Conservation (phyloP, 2,329 filamentous ascomycete species). For the Cladosporium sp. region DNA sequence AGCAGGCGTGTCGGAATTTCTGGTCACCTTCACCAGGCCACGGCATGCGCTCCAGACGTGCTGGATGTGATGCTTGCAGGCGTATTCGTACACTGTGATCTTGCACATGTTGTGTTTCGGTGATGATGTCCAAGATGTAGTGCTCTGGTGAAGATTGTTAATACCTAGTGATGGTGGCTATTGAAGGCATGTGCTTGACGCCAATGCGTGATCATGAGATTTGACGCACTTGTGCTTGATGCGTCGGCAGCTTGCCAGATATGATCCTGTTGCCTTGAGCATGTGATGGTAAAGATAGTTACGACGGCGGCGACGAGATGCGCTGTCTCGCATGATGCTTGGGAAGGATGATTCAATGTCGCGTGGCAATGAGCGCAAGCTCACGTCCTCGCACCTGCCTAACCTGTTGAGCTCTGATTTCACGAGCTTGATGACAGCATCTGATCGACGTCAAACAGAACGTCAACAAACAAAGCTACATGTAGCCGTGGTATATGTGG, state of each 20-base stretch:
- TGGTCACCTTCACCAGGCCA: neutral
- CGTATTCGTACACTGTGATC: neutral
- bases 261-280: neutral
- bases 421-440: too few species aligned
- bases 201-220: neutral
- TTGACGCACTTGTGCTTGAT: neutral
- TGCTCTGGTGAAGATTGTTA: too few species aligned
- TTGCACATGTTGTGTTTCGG: conserved; percentile 1
- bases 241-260: neutral
- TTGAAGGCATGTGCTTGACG: neutral
- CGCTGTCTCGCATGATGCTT: too few species aligned
- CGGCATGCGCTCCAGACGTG: conserved; percentile 5
- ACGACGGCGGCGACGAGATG: too few species aligned
- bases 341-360: neutral
- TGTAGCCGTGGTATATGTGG: too few species aligned
- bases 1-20: neutral
- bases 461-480: too few species aligned
- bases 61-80: neutral
- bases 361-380: neutral
- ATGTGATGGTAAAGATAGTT: neutral
- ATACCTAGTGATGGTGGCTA: neutral
- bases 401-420: too few species aligned
- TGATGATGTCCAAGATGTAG: neutral
- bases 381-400: neutral
- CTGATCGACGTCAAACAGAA: too few species aligned